These are phyloP conservation scores for Paecilomyces formosus DNA, from an alignment of 2,329 filamentous ascomycete genomes.

Conservation along the genomic window DNA sequence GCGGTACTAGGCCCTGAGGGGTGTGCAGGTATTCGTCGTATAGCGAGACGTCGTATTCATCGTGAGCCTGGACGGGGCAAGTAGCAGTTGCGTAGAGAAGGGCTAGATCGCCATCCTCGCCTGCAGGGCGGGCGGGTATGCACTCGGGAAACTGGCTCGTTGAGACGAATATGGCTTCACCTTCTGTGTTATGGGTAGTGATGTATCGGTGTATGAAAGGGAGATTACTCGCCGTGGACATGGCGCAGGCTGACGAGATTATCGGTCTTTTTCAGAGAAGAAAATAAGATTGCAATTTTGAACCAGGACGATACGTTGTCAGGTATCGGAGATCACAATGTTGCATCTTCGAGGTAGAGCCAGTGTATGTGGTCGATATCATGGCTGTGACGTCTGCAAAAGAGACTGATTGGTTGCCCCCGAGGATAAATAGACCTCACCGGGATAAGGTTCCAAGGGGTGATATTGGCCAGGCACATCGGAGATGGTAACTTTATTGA, in stretches of 20 bases:
- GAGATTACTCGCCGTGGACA: constrained; percentile 17
- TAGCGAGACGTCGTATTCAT: constrained; percentile 24
- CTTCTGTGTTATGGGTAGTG: constrained; percentile 29
- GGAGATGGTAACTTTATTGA: background rate
- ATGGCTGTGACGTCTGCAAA: background rate
- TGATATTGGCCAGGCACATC: background rate
- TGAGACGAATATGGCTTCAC: constrained; percentile 29
- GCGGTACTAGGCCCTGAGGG: constrained; percentile 24
- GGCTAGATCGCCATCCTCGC: constrained; percentile 23
- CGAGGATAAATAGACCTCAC: background rate
- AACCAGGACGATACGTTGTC: background rate
- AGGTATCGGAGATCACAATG: no score
- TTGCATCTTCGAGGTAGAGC: background rate
- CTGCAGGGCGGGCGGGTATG: constrained; percentile 19
- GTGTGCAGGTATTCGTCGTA: constrained; percentile 27
- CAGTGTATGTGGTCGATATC: background rate
- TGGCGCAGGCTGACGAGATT: background rate
- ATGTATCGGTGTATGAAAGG: constrained; percentile 29
- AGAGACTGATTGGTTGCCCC: background rate
- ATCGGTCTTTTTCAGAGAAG: background rate
- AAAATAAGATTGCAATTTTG: background rate
- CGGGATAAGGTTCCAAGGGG: background rate
- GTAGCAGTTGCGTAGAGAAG: constrained; percentile 21
- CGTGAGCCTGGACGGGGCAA: constrained; percentile 18
- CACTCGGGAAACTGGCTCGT: constrained; percentile 25